Evolutionary conservation across 345 rosid genomes (phyloP), one percentile per base, ranked within the genome.

Genomic region (Eucalyptus regnans): DNA sequence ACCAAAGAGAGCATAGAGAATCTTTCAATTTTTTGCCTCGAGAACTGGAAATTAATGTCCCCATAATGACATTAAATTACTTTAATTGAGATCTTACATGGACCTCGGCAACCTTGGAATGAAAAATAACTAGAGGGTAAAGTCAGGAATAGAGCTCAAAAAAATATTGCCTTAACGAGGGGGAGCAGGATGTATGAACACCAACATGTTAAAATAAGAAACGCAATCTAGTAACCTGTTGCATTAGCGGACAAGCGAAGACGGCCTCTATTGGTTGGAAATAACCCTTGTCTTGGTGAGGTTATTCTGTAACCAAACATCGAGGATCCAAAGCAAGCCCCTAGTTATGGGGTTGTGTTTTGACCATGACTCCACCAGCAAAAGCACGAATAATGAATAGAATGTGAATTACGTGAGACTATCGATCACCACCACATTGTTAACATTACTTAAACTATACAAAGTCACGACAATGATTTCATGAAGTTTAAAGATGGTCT

Each of bases 211-310:
- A 51, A 51, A 17, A 51, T 51, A 51, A 51, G 9, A 1, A 51
- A 17, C 4, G 0, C 56, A 7, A 1, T 51, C 9, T 3, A 20
- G 25, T 5, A 52, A 52, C 0, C 0, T 8, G 4, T 52, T 20
- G 25, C 25, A 52, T 52, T 1, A 52, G 58, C 10, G 1, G 2
- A 52, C 58, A 52, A 20, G 25, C 23, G 0, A 52, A 52, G 58
- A 20, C 10, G 0, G 5, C 10, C 25, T 52, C 58, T 52, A 8
- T 52, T 52, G 58, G 10, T 52, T 52, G 58, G 25, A 25, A 52
- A 20, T 1, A 52, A 52, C 25, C 25, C 58, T 1, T 18, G 2
- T 52, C 25, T 52, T 52, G 25, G 1, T 20, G 58, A 7, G 58
- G 25, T 52, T 52, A 52, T 52, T 52, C 2, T 1, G 2, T 52